Conservation (phyloP, 1,284 basidiomycete genomes). For the Apiotrichum laibachii region DNA sequence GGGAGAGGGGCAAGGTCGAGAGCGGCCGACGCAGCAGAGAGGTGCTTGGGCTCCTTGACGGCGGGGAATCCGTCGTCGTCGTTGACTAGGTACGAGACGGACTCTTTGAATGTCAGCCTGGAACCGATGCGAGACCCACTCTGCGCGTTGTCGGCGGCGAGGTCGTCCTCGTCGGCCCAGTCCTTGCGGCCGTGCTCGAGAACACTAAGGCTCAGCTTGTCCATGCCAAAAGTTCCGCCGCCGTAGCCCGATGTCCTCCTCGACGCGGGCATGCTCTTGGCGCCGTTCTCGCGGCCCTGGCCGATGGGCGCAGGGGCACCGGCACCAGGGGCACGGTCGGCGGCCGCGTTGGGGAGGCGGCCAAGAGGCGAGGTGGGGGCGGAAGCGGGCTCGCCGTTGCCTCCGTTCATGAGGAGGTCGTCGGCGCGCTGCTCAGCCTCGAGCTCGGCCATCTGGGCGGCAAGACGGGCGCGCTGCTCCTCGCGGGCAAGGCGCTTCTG, state of each 20-base stretch:
- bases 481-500: slow-evolving; percentile 80
- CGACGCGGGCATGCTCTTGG: slow-evolving; percentile 51
- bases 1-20: slow-evolving; percentile 86
- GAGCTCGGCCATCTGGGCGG: slow-evolving; percentile 86
- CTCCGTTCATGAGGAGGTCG: slow-evolving; percentile 57
- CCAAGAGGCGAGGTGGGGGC: slow-evolving; percentile 43
- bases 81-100: slow-evolving; percentile 84
- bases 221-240: slow-evolving; percentile 48
- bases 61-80: slow-evolving; percentile 82
- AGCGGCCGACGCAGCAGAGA: slow-evolving; percentile 86
- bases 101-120: slow-evolving; percentile 57
- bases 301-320: slow-evolving; percentile 36
- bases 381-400: slow-evolving; percentile 30
- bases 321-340: slow-evolving; percentile 19
- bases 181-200: slow-evolving; percentile 35
- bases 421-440: slow-evolving; percentile 83
- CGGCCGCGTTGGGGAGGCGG: slow-evolving; percentile 9
- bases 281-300: slow-evolving; percentile 43
- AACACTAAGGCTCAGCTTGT: slow-evolving; percentile 51
- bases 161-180: slow-evolving; percentile 47
- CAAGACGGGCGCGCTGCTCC: slow-evolving; percentile 81
- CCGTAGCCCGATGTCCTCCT: slow-evolving; percentile 48
- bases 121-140: slow-evolving; percentile 28
- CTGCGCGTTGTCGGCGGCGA: slow-evolving; percentile 48
- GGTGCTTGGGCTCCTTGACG: slow-evolving; percentile 56